Evolutionary conservation across 2,329 filamentous ascomycete species (phyloP).

Genomic region (Neofusicoccum umdonicola): DNA sequence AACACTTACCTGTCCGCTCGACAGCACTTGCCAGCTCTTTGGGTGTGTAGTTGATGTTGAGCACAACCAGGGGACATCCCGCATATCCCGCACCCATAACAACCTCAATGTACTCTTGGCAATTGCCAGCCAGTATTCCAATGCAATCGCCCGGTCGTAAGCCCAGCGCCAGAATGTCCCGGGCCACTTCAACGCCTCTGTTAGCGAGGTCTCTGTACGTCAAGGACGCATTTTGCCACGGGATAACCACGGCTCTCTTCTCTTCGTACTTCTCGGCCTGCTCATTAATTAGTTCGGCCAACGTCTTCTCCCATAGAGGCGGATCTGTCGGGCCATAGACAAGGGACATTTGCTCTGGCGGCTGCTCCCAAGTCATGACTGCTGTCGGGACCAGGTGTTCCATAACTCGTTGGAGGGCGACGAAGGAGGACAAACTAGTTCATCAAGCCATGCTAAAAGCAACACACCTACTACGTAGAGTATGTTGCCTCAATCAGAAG

Average conservation of each 20-base stretch:
- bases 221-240: neutral
- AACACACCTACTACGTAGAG: too few relatives aligned
- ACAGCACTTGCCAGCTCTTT: neutral
- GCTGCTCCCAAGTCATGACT: too few relatives aligned
- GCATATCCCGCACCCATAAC: neutral
- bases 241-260: neutral
- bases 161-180: neutral
- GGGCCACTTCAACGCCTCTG: neutral
- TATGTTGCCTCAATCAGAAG: neutral
- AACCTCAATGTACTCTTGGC: neutral
- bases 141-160: neutral
- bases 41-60: neutral
- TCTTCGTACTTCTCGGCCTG: neutral
- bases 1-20: neutral
- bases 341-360: neutral
- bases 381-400: too few relatives aligned
- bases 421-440: too few relatives aligned
- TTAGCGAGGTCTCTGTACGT: neutral
- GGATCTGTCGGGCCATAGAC: neutral
- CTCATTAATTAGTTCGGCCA: neutral
- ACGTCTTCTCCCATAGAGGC: neutral
- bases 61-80: neutral
- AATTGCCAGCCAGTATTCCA: neutral
- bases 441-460: too few relatives aligned
- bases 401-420: too few relatives aligned